Percentiles rank a stretch among this genome's conserved stretches.
phyloP scores from a whole-genome alignment of 306 rosid genomes.

The Trifolium pratense region DNA sequence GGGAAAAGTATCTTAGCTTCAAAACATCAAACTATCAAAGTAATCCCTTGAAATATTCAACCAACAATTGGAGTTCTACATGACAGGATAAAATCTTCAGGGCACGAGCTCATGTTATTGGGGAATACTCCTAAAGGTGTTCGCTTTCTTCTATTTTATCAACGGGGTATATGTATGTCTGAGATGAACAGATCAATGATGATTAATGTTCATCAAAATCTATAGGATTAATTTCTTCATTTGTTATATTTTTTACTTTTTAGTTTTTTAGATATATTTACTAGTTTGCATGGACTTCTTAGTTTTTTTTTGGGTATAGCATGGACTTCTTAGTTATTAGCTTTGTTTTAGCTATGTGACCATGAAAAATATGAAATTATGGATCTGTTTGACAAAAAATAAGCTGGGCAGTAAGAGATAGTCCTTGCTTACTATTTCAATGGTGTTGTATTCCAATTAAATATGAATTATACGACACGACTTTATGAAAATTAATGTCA shows the following conservation, averaged over 20 bases:
- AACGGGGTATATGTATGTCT: constrained; percentile 15
- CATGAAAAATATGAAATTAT: background rate
- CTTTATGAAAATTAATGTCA: background rate
- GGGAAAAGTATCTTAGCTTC: constrained; percentile 22
- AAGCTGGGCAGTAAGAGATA: background rate
- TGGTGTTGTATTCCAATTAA: background rate
- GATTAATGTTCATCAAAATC: background rate
- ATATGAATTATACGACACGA: too few species aligned
- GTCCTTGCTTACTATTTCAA: background rate
- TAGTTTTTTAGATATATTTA: background rate
- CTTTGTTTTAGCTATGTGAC: background rate
- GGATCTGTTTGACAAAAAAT: background rate
- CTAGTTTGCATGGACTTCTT: background rate
- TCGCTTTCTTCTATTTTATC: background rate
- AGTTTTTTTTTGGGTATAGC: too few species aligned
- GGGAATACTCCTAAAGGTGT: background rate
- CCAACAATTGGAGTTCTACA: constrained; percentile 19
- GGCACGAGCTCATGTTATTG: background rate
- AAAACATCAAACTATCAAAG: background rate
- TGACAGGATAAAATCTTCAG: constrained; percentile 1
- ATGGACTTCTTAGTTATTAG: background rate
- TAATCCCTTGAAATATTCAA: constrained; percentile 14
- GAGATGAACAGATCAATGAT: constrained; percentile 13
- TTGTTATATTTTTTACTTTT: background rate
- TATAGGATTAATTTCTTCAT: background rate